A percentile compares a stretch with the other conserved stretches of the same genome.
phyloP scores from a whole-genome alignment of 2,329 filamentous ascomycete genomes.

The Neofusicoccum kwambonambiense region DNA sequence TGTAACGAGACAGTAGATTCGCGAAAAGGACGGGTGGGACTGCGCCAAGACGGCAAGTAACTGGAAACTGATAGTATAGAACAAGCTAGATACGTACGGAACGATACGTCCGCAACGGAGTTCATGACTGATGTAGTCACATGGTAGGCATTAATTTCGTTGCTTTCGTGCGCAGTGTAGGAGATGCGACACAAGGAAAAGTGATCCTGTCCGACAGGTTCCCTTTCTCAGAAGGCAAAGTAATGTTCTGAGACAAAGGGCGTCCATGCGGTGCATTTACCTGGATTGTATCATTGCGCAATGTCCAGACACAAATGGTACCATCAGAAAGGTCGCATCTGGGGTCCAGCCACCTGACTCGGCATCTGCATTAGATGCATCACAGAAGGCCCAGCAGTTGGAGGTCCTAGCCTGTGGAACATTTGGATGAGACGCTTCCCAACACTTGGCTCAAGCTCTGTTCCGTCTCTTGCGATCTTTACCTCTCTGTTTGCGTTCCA shows the following conservation, averaged over 20 bases:
- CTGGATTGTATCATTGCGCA: background rate
- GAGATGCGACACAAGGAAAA: background rate
- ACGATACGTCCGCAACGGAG: background rate
- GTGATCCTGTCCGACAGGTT: slow-evolving; percentile 7
- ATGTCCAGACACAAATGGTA: background rate
- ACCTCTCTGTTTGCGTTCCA: slow-evolving; percentile 96
- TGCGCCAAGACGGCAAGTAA: background rate
- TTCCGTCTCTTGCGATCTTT: slow-evolving; percentile 93
- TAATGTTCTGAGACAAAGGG: background rate
- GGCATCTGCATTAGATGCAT: slow-evolving; percentile 15
- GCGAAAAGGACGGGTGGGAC: background rate
- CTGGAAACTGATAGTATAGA: slow-evolving; percentile 10
- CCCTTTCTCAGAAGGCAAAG: background rate
- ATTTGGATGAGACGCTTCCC: slow-evolving; percentile 74
- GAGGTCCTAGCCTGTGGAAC: slow-evolving; percentile 60
- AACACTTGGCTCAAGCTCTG: slow-evolving; percentile 81
- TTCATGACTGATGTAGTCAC: slow-evolving; percentile 9
- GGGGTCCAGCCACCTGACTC: slow-evolving; percentile 2
- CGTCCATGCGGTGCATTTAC: background rate
- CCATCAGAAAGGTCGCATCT: slow-evolving; percentile 14
- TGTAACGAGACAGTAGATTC: background rate
- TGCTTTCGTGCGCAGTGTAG: slow-evolving; percentile 8
- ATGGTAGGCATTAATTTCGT: slow-evolving; percentile 6
- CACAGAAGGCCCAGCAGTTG: slow-evolving; percentile 2
- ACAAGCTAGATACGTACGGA: slow-evolving; percentile 17